Conservation (phyloP, 345 rosid species). For the Pseudoturritis turrita region DNA sequence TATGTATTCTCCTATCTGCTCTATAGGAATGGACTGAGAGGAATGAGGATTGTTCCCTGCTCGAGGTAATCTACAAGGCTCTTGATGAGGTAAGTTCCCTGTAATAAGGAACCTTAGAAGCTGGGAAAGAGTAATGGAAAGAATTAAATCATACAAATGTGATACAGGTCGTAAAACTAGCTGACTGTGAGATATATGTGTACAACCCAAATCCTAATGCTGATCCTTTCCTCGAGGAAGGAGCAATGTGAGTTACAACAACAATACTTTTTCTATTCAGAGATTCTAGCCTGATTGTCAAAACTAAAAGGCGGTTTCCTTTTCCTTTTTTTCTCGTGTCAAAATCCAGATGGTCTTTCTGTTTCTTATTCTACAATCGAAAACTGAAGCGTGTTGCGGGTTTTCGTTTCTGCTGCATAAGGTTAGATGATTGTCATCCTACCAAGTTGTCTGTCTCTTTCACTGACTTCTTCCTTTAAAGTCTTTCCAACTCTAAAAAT, state of each 20-base stretch:
- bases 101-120: neutral
- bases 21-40: conserved; percentile 74
- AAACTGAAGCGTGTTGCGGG: conserved; percentile 86
- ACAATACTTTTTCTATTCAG: neutral
- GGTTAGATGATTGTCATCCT: conserved; percentile 40
- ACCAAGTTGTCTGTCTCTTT: neutral
- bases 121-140: neutral
- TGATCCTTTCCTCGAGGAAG: conserved; percentile 77
- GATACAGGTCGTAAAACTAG: conserved; percentile 77
- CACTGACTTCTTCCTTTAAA: neutral
- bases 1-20: neutral
- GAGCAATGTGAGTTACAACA: conserved; percentile 60
- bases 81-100: conserved; percentile 75
- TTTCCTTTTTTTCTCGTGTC: neutral
- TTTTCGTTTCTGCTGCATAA: conserved; percentile 71
- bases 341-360: conserved; percentile 82
- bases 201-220: conserved; percentile 79
- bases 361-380: conserved; percentile 89
- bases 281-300: neutral
- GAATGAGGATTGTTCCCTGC: conserved; percentile 63
- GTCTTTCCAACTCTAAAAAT: neutral
- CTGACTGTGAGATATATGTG: conserved; percentile 88
- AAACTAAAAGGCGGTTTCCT: neutral
- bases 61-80: conserved; percentile 73
- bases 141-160: conserved; percentile 10